Evolutionary conservation across 148 eudicot genomes (phyloP), one percentile per base, ranked within the genome.

Genomic region (Polygonum aviculare): DNA sequence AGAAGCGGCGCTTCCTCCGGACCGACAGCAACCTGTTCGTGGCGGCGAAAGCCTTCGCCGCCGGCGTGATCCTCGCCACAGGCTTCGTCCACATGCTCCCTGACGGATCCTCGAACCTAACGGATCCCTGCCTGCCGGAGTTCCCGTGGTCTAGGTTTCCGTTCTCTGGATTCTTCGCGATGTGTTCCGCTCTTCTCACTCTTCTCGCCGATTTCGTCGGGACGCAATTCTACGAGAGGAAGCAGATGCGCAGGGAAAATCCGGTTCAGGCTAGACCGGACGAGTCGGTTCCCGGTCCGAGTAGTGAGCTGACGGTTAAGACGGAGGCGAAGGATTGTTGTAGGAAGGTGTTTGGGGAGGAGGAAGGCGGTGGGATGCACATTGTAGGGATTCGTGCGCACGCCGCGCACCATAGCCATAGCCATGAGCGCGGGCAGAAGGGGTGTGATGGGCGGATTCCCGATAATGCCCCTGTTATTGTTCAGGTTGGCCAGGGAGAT

Each of bases 1-100:
- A 82, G 80, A 82, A 83, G 15, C 85, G 84, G 35, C 83, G 88
- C 8, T 87, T 88, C 76, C 85, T 88, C 36, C 72, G 81, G 8
- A 84, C 89, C 0, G 91, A 90, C 74, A 83, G 91, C 60, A 90
- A 90, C 75, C 59, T 79, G 45, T 90, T 88, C 77, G 81, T 88
- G 12, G 79, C 82, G 0, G 88, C 91, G 72, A 90, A 90, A 75
- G 93, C 93, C 75, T 90, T 90, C 65, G 93, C 93, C 2, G 93
- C 87, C 0, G 93, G 93, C 7, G 93, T 90, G 5, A 90, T 90
- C 70, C 91, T 90, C 0, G 89, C 93, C 18, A 90, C 94, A 0
- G 99, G 97, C 7, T 93, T 95, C 51, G 99, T 95, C 45, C 99
- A 95, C 84, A 95, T 95, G 91, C 54, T 95, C 11, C 94, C 99